Evolutionary conservation across 768 basidiomycete genomes (phyloP).

Genomic region (Austroboletus eburneus): DNA sequence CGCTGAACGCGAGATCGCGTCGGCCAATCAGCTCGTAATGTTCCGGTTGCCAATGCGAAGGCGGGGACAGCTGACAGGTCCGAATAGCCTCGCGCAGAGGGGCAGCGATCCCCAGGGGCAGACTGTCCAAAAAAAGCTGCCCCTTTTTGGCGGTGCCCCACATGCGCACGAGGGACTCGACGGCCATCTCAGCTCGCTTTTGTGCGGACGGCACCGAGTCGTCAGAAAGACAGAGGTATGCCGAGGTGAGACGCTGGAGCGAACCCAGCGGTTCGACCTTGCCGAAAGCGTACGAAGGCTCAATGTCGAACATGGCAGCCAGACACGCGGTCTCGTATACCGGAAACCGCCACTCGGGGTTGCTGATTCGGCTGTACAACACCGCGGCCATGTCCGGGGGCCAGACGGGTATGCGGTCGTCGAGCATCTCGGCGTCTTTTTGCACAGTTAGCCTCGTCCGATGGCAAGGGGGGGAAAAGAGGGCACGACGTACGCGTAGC

Average conservation of each 20-base stretch:
- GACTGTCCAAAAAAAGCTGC: conserved; percentile 44
- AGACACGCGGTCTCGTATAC: conserved; percentile 42
- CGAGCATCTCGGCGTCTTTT: conserved; percentile 45
- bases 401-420: conserved; percentile 70
- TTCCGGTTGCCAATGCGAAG: conserved; percentile 60
- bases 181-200: conserved; percentile 63
- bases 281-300: conserved; percentile 59
- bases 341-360: conserved; percentile 65
- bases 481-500: conserved; percentile 27
- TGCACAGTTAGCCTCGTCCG: conserved; percentile 10
- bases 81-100: conserved; percentile 85
- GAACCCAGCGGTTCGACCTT: conserved; percentile 53
- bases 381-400: conserved; percentile 75
- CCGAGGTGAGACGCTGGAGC: conserved; percentile 48
- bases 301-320: conserved; percentile 44
- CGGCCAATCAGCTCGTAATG: conserved; percentile 33
- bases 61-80: conserved; percentile 76
- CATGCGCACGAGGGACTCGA: conserved; percentile 49
- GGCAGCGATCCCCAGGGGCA: conserved; percentile 68
- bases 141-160: conserved; percentile 38
- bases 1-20: conserved; percentile 30
- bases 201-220: conserved; percentile 45
- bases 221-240: conserved; percentile 62
- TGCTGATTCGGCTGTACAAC: conserved; percentile 52
- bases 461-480: not conserved